Conservation (phyloP, 108 stramenopile genomes). For the Fistulifera solaris region DNA sequence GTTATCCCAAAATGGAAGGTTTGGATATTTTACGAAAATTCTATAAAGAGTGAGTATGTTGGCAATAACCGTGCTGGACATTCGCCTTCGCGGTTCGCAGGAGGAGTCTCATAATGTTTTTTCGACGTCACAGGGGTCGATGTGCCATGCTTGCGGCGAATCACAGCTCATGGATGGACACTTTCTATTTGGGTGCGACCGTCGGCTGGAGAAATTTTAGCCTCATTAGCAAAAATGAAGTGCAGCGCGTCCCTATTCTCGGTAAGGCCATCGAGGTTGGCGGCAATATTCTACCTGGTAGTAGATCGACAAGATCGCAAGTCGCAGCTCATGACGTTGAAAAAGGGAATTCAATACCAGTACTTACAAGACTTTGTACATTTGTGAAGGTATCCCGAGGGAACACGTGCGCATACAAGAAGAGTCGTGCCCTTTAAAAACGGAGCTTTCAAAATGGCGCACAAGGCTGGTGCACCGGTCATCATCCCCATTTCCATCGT, state of each 20-base stretch:
- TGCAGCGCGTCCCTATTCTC: slow-evolving; percentile 74
- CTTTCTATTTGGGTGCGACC: slow-evolving; percentile 67
- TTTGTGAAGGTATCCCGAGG: slow-evolving; percentile 80
- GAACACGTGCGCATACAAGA: slow-evolving; percentile 65
- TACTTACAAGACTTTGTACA: slow-evolving; percentile 75
- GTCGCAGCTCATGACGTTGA: slow-evolving; percentile 66
- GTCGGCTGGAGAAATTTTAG: slow-evolving; percentile 90
- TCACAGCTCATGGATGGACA: slow-evolving; percentile 89
- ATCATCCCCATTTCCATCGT: slow-evolving; percentile 78
- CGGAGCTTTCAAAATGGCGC: slow-evolving; percentile 88
- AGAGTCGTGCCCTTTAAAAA: slow-evolving; percentile 72
- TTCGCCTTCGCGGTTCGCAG: no score
- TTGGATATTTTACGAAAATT: slow-evolving; percentile 43
- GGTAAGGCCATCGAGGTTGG: slow-evolving; percentile 64
- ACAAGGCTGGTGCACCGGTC: slow-evolving; percentile 78
- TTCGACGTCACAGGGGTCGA: no score
- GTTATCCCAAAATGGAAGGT: slow-evolving; percentile 49
- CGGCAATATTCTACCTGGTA: slow-evolving; percentile 64
- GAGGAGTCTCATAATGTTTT: no score
- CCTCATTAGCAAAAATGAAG: slow-evolving; percentile 77
- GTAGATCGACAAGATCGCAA: slow-evolving; percentile 67
- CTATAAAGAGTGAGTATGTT: no score
- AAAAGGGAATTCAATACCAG: slow-evolving; percentile 74
- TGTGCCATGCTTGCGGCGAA: slow-evolving; percentile 85
- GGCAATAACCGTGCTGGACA: no score